A percentile compares a stretch with the other conserved stretches of the same genome.
Evolutionary conservation across 768 basidiomycete species (phyloP).

Genomic region (Lentinula detonsa): DNA sequence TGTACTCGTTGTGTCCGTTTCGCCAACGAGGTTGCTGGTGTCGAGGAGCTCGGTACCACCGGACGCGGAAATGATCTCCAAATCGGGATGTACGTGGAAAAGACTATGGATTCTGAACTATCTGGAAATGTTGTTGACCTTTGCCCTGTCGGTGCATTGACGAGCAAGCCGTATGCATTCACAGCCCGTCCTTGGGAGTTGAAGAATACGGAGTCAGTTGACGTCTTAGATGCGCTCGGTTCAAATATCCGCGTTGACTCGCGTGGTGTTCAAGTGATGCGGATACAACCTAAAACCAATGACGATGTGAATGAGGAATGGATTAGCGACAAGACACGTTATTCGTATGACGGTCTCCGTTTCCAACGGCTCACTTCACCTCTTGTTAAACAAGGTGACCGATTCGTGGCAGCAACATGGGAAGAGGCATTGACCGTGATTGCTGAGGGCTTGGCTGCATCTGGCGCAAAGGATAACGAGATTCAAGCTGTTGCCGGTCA

Average conservation of each 20-base stretch:
- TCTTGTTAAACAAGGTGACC: slow-evolving; percentile 84
- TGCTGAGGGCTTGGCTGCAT: slow-evolving; percentile 67
- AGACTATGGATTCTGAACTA: slow-evolving; percentile 95
- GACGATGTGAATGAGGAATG: slow-evolving; percentile 99
- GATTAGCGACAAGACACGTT: slow-evolving; percentile 99
- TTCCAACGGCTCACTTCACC: slow-evolving; percentile 95
- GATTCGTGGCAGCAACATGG: slow-evolving; percentile 89
- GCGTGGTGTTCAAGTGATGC: slow-evolving; percentile 94
- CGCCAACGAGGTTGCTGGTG: slow-evolving; percentile 98
- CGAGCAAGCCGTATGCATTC: slow-evolving; percentile 98
- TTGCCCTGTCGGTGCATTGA: slow-evolving; percentile 97
- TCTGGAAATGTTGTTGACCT: slow-evolving; percentile 97
- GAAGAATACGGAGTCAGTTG: slow-evolving; percentile 95
- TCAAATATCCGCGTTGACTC: slow-evolving; percentile 97
- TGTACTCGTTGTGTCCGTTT: slow-evolving; percentile 99
- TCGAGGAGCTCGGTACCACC: slow-evolving; percentile 94
- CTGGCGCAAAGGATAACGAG: slow-evolving; percentile 85
- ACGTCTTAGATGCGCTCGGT: slow-evolving; percentile 92
- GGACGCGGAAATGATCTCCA: slow-evolving; percentile 98
- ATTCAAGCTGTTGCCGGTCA: slow-evolving; percentile 94
- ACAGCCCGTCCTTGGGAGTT: slow-evolving; percentile 97
- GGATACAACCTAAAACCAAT: slow-evolving; percentile 92
- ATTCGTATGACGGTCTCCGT: slow-evolving; percentile 90
- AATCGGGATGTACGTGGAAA: slow-evolving; percentile 97
- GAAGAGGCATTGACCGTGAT: slow-evolving; percentile 80